Conservation (phyloP, 441 rosid species). For the Adansonia madagascariensis region DNA sequence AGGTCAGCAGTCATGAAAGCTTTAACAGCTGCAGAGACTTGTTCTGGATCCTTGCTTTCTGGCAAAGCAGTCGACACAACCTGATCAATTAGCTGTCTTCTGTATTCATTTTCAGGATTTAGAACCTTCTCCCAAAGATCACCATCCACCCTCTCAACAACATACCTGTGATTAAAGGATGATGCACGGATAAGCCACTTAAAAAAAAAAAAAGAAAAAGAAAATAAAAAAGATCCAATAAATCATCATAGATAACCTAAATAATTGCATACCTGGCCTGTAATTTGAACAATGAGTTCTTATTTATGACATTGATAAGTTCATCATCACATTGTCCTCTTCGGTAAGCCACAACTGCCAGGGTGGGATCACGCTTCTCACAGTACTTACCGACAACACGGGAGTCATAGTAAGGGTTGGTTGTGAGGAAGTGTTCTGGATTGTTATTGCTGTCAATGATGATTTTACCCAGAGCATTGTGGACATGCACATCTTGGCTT, state of each 20-base stretch:
- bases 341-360: constrained; percentile 98
- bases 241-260: constrained; percentile 23
- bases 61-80: constrained; percentile 99
- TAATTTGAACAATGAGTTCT: constrained; percentile 93
- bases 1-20: constrained; percentile 99
- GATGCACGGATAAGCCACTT: constrained; percentile 23
- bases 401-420: constrained; percentile 98
- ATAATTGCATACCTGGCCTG: constrained; percentile 84
- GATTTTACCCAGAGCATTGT: constrained; percentile 98
- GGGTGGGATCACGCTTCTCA: constrained; percentile 99
- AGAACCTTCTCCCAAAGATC: constrained; percentile 99
- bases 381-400: constrained; percentile 98
- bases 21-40: constrained; percentile 98
- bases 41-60: constrained; percentile 99
- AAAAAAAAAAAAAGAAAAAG: not conserved
- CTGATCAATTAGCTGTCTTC: constrained; percentile 97
- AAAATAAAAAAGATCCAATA: constrained; percentile 8
- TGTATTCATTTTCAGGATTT: constrained; percentile 81
- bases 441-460: constrained; percentile 98
- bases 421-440: constrained; percentile 98
- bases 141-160: constrained; percentile 98
- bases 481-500: constrained; percentile 99
- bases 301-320: constrained; percentile 93
- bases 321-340: constrained; percentile 98
- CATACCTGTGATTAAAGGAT: constrained; percentile 64